Base-by-base conservation (phyloP, 495 filamentous ascomycete genomes). In the Tetracladium marchalianum region DNA sequence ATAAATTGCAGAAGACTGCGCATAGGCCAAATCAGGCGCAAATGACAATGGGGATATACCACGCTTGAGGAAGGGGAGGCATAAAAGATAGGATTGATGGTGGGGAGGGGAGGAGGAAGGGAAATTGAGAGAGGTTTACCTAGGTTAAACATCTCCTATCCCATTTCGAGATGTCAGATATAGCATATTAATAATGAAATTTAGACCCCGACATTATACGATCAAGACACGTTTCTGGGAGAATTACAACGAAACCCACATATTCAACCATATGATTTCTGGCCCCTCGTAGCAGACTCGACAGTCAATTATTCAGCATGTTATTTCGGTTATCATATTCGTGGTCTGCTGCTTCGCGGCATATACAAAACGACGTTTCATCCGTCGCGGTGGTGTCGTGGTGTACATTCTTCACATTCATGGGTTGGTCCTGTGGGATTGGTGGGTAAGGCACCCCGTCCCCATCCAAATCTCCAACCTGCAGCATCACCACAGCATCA, bases 91-190 rank as follows among this genome's bases (percentile, higher is more conserved):
- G 54, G 15, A 39, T 27, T 27, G 22, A 41, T 37, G 55, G n/a
- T 49, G 64, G 80, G 35, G 80, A 84, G 53, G 69, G 82, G 51
- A 71, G 76, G 60, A 72, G 79, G 49, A 83, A 80, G 48, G 73
- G 71, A 31, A 72, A 70, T 16, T 97, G 90, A 84, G 90, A 93
- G 68, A 98, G 97, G 67, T 68, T 98, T 49, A 72, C 97, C 13
- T 98, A 92, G 92, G 88, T 98, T 49, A 94, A 94, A 61, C 92
- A 98, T 87, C 84, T 37, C 96, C 87, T 93, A 75, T 46, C 72
- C 55, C 22, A 27, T 35, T 31, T 31, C 24, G 22, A 35, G 10
- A 9, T 22, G 13, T 35, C 36, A 24, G 4, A 35, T 12, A 13
- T 31, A 40, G 5, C 31, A 17, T 18, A 31, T 34, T 35, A 43